Base-by-base conservation (phyloP, 345 rosid species). In the Brassica juncea region DNA sequence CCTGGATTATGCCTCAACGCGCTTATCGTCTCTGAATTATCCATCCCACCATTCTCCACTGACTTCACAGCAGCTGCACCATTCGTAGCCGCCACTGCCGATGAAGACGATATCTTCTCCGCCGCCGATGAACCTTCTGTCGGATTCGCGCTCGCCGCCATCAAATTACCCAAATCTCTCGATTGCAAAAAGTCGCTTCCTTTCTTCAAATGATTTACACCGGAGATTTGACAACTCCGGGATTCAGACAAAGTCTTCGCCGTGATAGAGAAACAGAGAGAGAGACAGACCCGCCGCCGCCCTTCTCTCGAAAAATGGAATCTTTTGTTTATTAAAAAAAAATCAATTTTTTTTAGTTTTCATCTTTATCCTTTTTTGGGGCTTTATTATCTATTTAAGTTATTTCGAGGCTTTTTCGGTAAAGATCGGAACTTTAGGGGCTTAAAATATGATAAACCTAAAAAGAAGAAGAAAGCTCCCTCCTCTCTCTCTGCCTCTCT, bases 131-230 rank as follows among this genome's bases (percentile, higher is more conserved):
- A 84, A 15, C 78, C 85, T 66, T 86, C 88, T 84, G 71, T 82
- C 49, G 88, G 90, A 66, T 87, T 91, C 34, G 90, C 89, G 55
- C 95, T 89, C 30, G 91, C 93, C 71, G 91, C 91, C 90, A 91
- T 89, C 68, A 70, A 58, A 58, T 12, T 3, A 12, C 8, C 58
- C 47, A 35, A 62, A 63, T 54, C 47, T 52, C 34, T 35, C 0
- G 49, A 44, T 32, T n/a, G 10, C 4, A 5, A 35, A 19, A 80
- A 47, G 10, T 32, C 34, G 16, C 54, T 35, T 21, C 39, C 7
- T 28, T 74, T 74, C 3, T 59, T 21, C 12, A 47, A 30, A 31
- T 42, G 9, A 67, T 23, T 49, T 23, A 8, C 63, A 70, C 76
- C 76, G 59, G 58, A 10, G 2, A 64, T 32, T 21, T 19, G 49